A percentile compares a stretch with the other conserved stretches of the same genome.
Conservation (phyloP, 352 stramenopile genomes). For the Globisporangium lucens region DNA sequence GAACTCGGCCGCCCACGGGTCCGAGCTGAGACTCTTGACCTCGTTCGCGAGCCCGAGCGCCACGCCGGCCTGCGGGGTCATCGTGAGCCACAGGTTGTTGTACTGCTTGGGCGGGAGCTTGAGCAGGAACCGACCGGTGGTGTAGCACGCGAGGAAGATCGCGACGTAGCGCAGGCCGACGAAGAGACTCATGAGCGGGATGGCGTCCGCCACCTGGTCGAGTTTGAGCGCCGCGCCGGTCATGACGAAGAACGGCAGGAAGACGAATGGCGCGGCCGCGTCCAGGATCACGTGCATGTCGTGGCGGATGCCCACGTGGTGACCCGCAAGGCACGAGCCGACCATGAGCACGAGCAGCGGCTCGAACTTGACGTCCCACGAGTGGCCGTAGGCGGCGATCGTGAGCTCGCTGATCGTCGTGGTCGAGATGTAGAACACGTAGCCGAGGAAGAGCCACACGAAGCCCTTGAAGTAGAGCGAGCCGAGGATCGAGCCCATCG, state of each 20-base stretch:
- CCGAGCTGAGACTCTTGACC: constrained; percentile 41
- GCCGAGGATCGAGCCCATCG: constrained; percentile 13
- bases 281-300: constrained; percentile 81
- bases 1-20: constrained; percentile 58
- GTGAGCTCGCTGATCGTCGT: constrained; percentile 46
- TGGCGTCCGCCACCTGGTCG: constrained; percentile 51
- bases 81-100: constrained; percentile 74
- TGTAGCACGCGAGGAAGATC: constrained; percentile 65
- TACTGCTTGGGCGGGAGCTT: constrained; percentile 58
- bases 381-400: constrained; percentile 39
- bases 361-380: constrained; percentile 74
- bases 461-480: constrained; percentile 65
- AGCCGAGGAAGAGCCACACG: constrained; percentile 58
- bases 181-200: constrained; percentile 68
- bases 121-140: constrained; percentile 53
- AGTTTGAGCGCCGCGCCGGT: constrained; percentile 66
- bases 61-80: constrained; percentile 71
- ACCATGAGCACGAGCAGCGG: constrained; percentile 66
- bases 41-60: constrained; percentile 60
- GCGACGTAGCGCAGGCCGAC: constrained; percentile 50
- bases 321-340: constrained; percentile 56
- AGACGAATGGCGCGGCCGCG: constrained; percentile 62
- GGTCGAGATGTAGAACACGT: constrained; percentile 52
- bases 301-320: constrained; percentile 58
- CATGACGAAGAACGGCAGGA: constrained; percentile 79